Evolutionary conservation across 2,329 filamentous ascomycete species (phyloP), one percentile per base, ranked within the genome.

Genomic region (Aspergillus sp.): DNA sequence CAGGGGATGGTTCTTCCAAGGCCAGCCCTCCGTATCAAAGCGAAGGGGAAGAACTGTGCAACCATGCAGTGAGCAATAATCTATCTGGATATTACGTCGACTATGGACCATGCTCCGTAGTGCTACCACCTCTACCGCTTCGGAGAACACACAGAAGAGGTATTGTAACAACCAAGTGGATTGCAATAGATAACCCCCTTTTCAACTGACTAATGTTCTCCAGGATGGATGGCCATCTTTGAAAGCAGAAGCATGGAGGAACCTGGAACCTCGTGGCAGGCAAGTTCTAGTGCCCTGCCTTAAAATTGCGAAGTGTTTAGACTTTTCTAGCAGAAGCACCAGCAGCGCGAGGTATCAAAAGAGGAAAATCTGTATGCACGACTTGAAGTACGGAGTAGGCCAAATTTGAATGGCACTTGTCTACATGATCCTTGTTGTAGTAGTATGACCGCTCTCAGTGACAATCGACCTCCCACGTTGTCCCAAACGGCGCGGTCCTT

Each of bases 401-500:
- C 1, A 41, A 41, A 41, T 5, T 41, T 41, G 34, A 41, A 17
- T 41, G 34, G 34, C 11, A 41, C 34, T 41, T 41, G 34, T 41
- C 34, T 13, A 41, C 9, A 41, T 28, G 2, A 28, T 41, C 34
- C 34, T 41, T 13, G 45, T 25, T 19, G 19, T 11, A 48, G 46
- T 23, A 48, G 46, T 48, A 23, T 8, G 19, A 15, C 23, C 45
- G n/a, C n/a, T 47, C 45, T 23, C n/a, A 19, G 17, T 22, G 45
- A 9, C 57, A 43, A 52, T 31, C 63, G 56, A 53, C 54, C 57
- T 62, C 49, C 62, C 51, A 56, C 48, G 54, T 53, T 57, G 17
- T n/a, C 45, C 59, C 17, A 58, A 60, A 62, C 60, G 54, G 58
- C 22, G 57, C 59, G 52, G 62, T 62, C 63, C 59, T 62, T 28